phyloP scores from a whole-genome alignment of 352 stramenopile genomes.

The Pythium apleroticum region DNA sequence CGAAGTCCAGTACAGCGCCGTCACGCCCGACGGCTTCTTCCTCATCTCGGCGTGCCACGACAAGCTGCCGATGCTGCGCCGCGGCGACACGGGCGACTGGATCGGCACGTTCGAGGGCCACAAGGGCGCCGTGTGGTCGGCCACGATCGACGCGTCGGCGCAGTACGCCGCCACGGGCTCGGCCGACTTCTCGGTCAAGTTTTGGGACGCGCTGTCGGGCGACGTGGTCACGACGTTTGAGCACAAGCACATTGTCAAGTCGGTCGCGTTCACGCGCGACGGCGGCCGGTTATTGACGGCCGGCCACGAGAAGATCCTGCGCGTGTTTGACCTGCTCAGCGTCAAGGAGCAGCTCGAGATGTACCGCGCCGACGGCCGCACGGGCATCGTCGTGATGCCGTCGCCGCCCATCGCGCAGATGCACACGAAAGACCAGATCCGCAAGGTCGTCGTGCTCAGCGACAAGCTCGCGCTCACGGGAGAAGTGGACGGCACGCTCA shows the following conservation, averaged over 20 bases:
- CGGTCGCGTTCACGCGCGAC: constrained; percentile 91
- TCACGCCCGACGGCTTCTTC: constrained; percentile 54
- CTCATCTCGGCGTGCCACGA: constrained; percentile 86
- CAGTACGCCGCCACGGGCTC: constrained; percentile 89
- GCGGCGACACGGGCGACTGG: constrained; percentile 89
- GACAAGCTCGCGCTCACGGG: constrained; percentile 57
- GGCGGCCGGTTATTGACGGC: constrained; percentile 87
- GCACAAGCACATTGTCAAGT: constrained; percentile 98
- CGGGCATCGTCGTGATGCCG: constrained; percentile 56
- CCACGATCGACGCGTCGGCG: constrained; percentile 84
- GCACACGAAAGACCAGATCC: constrained; percentile 65
- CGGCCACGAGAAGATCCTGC: constrained; percentile 94
- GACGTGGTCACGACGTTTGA: constrained; percentile 91
- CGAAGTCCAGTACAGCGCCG: constrained; percentile 72
- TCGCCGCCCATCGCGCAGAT: constrained; percentile 55
- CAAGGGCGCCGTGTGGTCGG: constrained; percentile 94
- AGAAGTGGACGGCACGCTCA: constrained; percentile 72
- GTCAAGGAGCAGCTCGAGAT: constrained; percentile 63
- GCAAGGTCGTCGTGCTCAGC: constrained; percentile 72
- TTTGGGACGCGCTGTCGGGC: constrained; percentile 97
- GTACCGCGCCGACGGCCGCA: constrained; percentile 60
- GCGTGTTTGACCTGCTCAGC: constrained; percentile 86
- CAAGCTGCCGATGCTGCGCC: constrained; percentile 88
- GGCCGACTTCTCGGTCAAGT: constrained; percentile 94
- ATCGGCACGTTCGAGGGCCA: constrained; percentile 98